These are phyloP conservation scores for Pseudocercospora pini-densiflorae DNA, from an alignment of 2,329 filamentous ascomycete genomes.

Conservation along the genomic window DNA sequence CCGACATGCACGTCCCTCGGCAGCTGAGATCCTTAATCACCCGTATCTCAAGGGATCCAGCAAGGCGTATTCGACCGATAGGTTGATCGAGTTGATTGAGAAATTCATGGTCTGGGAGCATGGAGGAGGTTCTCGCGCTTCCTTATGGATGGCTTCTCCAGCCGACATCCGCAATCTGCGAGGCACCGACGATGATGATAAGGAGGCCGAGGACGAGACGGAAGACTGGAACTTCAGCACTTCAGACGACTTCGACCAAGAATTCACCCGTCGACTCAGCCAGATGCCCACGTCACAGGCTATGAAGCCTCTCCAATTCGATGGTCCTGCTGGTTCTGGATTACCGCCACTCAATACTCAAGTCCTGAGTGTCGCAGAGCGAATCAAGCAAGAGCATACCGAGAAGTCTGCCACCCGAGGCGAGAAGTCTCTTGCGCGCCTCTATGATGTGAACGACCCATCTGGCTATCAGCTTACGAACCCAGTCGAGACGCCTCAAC, in stretches of 20 bases:
- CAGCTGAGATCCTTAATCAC: conserved; percentile 71
- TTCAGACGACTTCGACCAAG: conserved; percentile 62
- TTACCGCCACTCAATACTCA: conserved; percentile 28
- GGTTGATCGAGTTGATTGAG: conserved; percentile 68
- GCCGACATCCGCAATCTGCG: conserved; percentile 20
- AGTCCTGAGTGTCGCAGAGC: conserved; percentile 32
- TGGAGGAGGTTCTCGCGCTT: conserved; percentile 71
- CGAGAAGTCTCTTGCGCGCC: conserved; percentile 59
- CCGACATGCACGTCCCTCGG: conserved; percentile 69
- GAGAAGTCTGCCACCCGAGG: conserved; percentile 63
- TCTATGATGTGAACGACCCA: conserved; percentile 58
- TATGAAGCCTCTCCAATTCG: conserved; percentile 29
- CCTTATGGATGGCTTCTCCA: conserved; percentile 64
- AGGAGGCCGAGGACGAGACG: conserved; percentile 39
- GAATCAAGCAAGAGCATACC: conserved; percentile 56
- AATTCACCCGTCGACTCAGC: conserved; percentile 40
- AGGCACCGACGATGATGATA: conserved; percentile 40
- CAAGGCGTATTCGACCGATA: conserved; percentile 65
- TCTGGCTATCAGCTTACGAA: conserved; percentile 60
- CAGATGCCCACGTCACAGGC: conserved; percentile 31
- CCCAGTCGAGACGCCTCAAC: conserved; percentile 40
- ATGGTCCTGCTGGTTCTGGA: conserved; percentile 25
- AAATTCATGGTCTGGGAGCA: conserved; percentile 78
- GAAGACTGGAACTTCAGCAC: conserved; percentile 70
- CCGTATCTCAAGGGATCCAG: conserved; percentile 69